Evolutionary conservation across 2,329 filamentous ascomycete species (phyloP).

Genomic region (Venturia oleaginea): DNA sequence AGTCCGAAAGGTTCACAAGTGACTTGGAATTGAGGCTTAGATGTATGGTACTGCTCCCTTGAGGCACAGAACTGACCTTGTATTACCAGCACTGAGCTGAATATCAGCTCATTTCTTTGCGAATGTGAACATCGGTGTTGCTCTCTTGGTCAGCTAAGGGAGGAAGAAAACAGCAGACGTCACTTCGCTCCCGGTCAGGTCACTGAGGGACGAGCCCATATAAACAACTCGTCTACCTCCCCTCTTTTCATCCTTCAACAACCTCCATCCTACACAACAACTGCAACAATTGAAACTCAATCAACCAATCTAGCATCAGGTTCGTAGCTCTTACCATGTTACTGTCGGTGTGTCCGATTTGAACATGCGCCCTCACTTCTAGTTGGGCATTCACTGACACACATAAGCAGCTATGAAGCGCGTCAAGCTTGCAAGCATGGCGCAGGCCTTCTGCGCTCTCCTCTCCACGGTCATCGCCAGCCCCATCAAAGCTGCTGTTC

Average conservation of each 20-base stretch:
- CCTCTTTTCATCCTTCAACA: neutral
- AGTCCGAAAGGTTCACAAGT: too few relatives aligned
- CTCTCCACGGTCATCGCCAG: neutral
- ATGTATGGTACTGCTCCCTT: too few relatives aligned
- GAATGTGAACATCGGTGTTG: too few relatives aligned
- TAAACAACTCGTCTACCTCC: neutral
- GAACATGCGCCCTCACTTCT: too few relatives aligned
- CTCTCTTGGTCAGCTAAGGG: neutral
- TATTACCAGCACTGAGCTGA: too few relatives aligned
- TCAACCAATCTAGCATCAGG: neutral
- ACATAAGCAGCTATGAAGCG: neutral
- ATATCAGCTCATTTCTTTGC: too few relatives aligned
- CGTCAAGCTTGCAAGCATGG: neutral
- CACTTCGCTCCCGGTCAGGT: neutral
- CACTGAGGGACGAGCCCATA: neutral
- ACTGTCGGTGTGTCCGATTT: neutral
- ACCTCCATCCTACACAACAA: neutral
- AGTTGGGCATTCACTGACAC: neutral
- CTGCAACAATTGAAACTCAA: neutral
- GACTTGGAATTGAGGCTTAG: too few relatives aligned
- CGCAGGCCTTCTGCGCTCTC: neutral
- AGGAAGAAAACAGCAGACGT: neutral
- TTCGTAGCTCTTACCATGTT: neutral
- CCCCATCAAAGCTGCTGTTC: neutral
- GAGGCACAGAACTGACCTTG: too few relatives aligned